Evolutionary conservation across 1,284 basidiomycete species (phyloP).

Genomic region (Microbotryomycetes sp.): DNA sequence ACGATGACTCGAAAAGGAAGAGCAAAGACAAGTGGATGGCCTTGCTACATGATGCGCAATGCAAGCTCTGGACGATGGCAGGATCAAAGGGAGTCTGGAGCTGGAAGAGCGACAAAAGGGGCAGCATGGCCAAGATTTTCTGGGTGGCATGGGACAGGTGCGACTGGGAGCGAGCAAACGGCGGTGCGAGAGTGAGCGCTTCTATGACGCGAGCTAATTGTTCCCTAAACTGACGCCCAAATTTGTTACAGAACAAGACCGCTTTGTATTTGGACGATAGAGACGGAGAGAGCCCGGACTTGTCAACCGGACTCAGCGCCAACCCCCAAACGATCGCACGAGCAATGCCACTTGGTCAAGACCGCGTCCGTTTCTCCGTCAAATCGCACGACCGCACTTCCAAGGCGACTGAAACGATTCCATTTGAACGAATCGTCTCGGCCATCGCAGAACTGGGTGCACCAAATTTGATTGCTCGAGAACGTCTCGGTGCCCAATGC

Average conservation of each 20-base stretch:
- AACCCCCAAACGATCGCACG: conserved; percentile 11
- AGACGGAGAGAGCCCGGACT: neutral
- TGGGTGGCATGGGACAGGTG: conserved; percentile 76
- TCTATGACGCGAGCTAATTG: too few relatives aligned
- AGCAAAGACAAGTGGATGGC: conserved; percentile 68
- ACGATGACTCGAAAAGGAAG: conserved; percentile 2
- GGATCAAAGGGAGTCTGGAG: conserved; percentile 60
- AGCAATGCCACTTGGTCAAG: conserved; percentile 4
- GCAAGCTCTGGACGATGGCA: conserved; percentile 55
- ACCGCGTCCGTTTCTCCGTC: conserved; percentile 12
- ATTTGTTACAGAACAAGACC: conserved; percentile 22
- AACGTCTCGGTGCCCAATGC: neutral
- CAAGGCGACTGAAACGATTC: conserved; percentile 11
- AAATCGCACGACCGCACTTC: neutral
- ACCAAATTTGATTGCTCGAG: neutral
- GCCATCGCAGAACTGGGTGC: conserved; percentile 22
- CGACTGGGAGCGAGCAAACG: conserved; percentile 55
- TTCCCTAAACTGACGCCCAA: too few relatives aligned
- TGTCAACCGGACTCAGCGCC: neutral
- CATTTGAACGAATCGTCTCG: conserved; percentile 12
- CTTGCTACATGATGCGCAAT: conserved; percentile 72
- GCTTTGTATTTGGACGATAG: conserved; percentile 15
- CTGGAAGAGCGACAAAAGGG: conserved; percentile 46
- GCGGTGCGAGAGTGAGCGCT: conserved; percentile 59
- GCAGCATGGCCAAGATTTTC: conserved; percentile 64